Percentiles rank a stretch among this genome's conserved stretches.
These are phyloP conservation scores for Baorangia bicolor DNA, from an alignment of 768 basidiomycete genomes.

Conservation along the genomic window DNA sequence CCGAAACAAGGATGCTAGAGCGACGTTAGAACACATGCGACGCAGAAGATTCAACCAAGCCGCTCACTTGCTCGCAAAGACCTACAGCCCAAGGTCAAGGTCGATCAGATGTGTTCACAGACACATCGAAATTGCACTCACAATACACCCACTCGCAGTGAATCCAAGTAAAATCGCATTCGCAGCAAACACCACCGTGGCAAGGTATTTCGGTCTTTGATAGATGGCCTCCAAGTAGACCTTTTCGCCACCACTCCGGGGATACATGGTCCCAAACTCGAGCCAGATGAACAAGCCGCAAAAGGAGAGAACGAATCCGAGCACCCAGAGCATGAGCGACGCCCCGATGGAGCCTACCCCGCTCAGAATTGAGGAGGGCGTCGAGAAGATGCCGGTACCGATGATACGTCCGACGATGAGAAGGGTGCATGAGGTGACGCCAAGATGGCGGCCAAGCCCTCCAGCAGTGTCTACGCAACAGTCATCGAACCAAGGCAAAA, in stretches of 20 bases:
- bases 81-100: conserved; percentile 6
- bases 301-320: conserved; percentile 56
- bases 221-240: conserved; percentile 61
- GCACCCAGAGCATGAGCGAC: conserved; percentile 60
- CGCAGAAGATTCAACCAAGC: neutral
- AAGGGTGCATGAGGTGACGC: conserved; percentile 53
- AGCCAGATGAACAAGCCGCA: conserved; percentile 64
- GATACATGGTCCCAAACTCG: conserved; percentile 62
- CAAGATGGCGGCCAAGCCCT: conserved; percentile 56
- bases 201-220: conserved; percentile 44
- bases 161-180: conserved; percentile 48
- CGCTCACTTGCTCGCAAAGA: conserved; percentile 35
- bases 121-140: conserved; percentile 25
- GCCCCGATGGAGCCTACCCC: conserved; percentile 59
- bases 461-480: conserved; percentile 42
- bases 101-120: neutral
- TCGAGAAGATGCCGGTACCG: conserved; percentile 61
- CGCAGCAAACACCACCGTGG: conserved; percentile 47
- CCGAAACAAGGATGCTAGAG: conserved; percentile 50
- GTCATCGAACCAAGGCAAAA: neutral
- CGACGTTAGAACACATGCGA: neutral
- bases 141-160: conserved; percentile 45
- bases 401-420: conserved; percentile 56
- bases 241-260: conserved; percentile 60
- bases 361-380: conserved; percentile 54